phyloP scores from a whole-genome alignment of 1,139 yeast genomes.

The Yamadazyma aaseri region DNA sequence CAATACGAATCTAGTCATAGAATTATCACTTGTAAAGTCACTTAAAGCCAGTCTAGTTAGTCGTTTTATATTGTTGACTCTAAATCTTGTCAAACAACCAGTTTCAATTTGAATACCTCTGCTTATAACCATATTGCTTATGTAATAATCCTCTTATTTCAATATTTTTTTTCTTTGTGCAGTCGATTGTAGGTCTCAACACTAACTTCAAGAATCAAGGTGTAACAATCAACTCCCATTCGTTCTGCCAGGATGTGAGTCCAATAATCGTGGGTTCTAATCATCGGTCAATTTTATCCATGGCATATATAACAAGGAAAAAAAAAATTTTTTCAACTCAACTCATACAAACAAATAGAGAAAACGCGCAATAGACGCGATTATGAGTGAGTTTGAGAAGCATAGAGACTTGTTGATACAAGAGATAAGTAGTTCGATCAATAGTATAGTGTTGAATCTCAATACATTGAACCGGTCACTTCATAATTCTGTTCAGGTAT shows the following conservation, averaged over 20 bases:
- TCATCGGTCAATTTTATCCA: constrained; percentile 15
- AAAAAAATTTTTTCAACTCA: constrained; percentile 1
- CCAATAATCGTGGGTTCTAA: constrained; percentile 31
- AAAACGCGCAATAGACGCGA: constrained; percentile 1
- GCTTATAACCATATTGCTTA: too few relatives aligned
- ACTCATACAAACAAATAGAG: too few relatives aligned
- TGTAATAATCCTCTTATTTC: too few relatives aligned
- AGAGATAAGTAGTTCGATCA: constrained; percentile 40
- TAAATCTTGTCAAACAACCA: too few relatives aligned
- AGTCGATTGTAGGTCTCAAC: constrained; percentile 32
- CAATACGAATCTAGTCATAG: too few relatives aligned
- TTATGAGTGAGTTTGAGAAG: constrained; percentile 33
- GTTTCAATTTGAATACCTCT: too few relatives aligned
- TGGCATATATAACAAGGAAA: constrained; percentile 1
- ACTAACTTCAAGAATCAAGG: constrained; percentile 22
- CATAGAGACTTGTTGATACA: constrained; percentile 45
- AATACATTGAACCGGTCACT: constrained; percentile 43
- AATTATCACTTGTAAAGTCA: too few relatives aligned
- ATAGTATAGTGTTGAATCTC: constrained; percentile 41
- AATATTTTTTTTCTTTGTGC: too few relatives aligned
- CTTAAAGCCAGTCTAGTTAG: too few relatives aligned
- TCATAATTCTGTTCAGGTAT: constrained; percentile 43
- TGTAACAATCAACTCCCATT: constrained; percentile 27
- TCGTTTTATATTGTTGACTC: too few relatives aligned
- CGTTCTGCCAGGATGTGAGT: constrained; percentile 38